phyloP scores from a whole-genome alignment of 768 basidiomycete genomes.

The Boletus coccyginus region DNA sequence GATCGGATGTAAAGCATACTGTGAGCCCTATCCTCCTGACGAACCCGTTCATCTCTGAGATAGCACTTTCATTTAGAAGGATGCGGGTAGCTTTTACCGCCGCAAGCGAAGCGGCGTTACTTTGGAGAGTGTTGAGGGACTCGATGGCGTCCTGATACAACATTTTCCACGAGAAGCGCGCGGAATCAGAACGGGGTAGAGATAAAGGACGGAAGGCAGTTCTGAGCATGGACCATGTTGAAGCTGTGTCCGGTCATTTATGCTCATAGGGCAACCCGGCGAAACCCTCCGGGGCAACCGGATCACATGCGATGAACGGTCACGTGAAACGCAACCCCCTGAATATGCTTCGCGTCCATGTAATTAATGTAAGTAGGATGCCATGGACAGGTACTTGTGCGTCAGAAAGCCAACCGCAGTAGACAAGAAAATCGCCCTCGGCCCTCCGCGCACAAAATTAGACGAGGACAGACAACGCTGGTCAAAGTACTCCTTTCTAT shows the following conservation, averaged over 20 bases:
- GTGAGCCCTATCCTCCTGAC: constrained; percentile 81
- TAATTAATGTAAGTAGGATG: background rate
- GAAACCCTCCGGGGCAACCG: background rate
- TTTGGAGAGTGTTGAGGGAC: constrained; percentile 77
- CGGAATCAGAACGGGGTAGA: background rate
- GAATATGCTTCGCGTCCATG: background rate
- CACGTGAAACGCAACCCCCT: constrained; percentile 14
- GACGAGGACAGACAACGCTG: constrained; percentile 18
- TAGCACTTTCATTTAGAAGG: constrained; percentile 51
- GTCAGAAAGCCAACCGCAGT: constrained; percentile 18
- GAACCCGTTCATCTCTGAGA: constrained; percentile 91
- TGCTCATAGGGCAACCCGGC: background rate
- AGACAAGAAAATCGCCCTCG: constrained; percentile 8
- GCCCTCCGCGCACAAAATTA: constrained; percentile 9
- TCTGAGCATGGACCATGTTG: constrained; percentile 5
- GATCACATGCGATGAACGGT: background rate
- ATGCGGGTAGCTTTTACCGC: constrained; percentile 73
- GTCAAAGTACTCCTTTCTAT: constrained; percentile 10
- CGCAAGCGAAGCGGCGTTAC: constrained; percentile 91
- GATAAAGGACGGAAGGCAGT: constrained; percentile 4
- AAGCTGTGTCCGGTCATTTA: no score
- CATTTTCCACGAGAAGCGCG: constrained; percentile 39
- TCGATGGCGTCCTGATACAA: constrained; percentile 75
- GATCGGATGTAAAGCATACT: constrained; percentile 42
- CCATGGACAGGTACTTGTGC: constrained; percentile 30